Evolutionary conservation across 2,329 filamentous ascomycete species (phyloP).

Genomic region (Diaporthe ampelina): DNA sequence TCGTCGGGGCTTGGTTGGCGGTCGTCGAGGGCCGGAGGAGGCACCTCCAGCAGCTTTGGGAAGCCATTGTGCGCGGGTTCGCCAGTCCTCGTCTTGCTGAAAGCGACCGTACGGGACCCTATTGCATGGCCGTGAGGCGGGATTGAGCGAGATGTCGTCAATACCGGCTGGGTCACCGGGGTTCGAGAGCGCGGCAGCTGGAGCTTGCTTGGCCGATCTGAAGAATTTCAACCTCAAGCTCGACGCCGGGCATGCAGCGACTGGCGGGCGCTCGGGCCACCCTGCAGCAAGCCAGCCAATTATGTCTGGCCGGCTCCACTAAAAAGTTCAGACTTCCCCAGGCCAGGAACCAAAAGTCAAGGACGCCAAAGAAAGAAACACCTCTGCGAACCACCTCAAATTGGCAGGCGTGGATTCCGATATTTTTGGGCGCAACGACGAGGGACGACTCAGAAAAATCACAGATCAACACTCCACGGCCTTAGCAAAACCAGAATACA

Average conservation of each 20-base stretch:
- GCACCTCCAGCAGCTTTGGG: constrained; percentile 71
- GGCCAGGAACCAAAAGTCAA: constrained; percentile 29
- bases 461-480: background rate
- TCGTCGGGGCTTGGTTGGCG: constrained; percentile 43
- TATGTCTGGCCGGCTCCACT: constrained; percentile 11
- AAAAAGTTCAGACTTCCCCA: constrained; percentile 30
- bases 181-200: background rate
- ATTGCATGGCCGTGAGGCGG: constrained; percentile 1
- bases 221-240: constrained; percentile 43
- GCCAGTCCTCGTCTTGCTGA: constrained; percentile 23
- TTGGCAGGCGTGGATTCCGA: background rate
- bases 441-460: background rate
- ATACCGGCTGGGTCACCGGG: constrained; percentile 8
- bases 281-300: background rate
- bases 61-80: constrained; percentile 61
- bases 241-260: constrained; percentile 33
- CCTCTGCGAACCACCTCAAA: background rate
- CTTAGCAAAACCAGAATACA: background rate
- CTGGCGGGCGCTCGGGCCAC: constrained; percentile 36
- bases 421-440: constrained; percentile 2
- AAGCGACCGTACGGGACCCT: background rate
- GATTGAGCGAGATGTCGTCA: background rate
- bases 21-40: constrained; percentile 61
- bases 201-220: constrained; percentile 33
- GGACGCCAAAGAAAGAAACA: background rate